Evolutionary conservation across 2,329 filamentous ascomycete species (phyloP), one percentile per base, ranked within the genome.

Genomic region (Sporothrix variecibatus): DNA sequence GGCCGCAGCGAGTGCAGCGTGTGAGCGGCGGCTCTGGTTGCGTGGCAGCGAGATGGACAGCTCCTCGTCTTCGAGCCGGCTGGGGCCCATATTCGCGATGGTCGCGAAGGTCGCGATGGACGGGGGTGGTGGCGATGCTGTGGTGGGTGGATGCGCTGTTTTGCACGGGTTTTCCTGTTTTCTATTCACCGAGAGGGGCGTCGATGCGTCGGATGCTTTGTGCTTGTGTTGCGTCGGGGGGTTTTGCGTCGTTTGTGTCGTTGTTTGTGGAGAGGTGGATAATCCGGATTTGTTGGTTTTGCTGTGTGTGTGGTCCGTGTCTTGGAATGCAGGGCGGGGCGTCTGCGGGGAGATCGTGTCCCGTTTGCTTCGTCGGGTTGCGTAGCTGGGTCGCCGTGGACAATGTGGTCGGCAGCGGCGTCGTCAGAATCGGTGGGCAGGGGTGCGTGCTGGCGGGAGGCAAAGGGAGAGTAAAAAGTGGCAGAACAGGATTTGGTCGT

Each of bases 61-160:
- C 85, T 95, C 93, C 85, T 94, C 93, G 82, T 94, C 92, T 81
- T 95, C 92, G 82, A 93, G 93, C 78, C 84, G 85, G 81, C 85
- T 82, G 75, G 86, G 85, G 80, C 85, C 83, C 87, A 88, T 89
- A 79, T 71, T 71, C 67, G 64, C 62, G 31, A 20, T 15, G 17
- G 4, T 34, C 34, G 34, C 34, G 34, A 34, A n/a, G 8, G 28
- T 56, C 53, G 53, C 70, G 40, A 40, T 28, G 38, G 38, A 31
- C 49, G 23, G 20, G 17, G 43, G 26, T 7, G 8, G 28, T 56
- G 38, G 53, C 70, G 40, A 28, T 53, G 26, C 5, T 28, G 72
- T 17, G 15, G n/a, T n/a, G 20, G 73, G 38, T 6, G 26, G 28
- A 17, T 4, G 17, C 46, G 71, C 69, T 53, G 69, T 17, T 46